Evolutionary conservation across 192 early-diverging fungal species (phyloP).

Genomic region (Backusella morwellensis): DNA sequence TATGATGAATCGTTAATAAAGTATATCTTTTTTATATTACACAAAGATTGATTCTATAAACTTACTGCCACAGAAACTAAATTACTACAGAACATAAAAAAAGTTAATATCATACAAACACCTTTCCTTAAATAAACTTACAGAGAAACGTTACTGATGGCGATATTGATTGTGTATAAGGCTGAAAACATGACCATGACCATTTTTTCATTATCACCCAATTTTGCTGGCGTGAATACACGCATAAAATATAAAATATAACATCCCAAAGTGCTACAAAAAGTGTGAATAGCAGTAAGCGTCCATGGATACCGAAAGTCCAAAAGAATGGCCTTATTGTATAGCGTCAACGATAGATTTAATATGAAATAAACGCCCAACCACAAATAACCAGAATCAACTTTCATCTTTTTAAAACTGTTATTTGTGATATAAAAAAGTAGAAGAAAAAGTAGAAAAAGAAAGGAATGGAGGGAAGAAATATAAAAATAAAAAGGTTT

Average conservation of each 20-base stretch:
- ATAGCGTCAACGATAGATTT: slow-evolving; percentile 63
- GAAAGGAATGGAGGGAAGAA: neutral
- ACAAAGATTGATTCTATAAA: neutral
- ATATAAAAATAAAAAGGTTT: neutral
- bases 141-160: slow-evolving; percentile 65
- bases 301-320: slow-evolving; percentile 70
- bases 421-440: neutral
- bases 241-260: slow-evolving; percentile 30
- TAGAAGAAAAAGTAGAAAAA: neutral
- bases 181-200: slow-evolving; percentile 61
- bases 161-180: slow-evolving; percentile 76
- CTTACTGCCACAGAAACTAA: slow-evolving; percentile 21
- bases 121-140: slow-evolving; percentile 20
- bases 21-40: neutral
- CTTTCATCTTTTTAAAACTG: neutral
- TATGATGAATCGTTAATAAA: slow-evolving; percentile 2
- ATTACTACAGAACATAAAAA: neutral
- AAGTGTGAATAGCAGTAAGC: slow-evolving; percentile 66
- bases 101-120: neutral
- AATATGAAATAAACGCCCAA: slow-evolving; percentile 55
- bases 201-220: slow-evolving; percentile 39
- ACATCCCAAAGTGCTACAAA: slow-evolving; percentile 57
- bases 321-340: slow-evolving; percentile 61
- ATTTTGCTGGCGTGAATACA: slow-evolving; percentile 33
- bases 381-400: slow-evolving; percentile 37